Evolutionary conservation across 2,329 filamentous ascomycete genomes (phyloP), one percentile per base, ranked within the genome.

Genomic region (Aspergillus glaucus): DNA sequence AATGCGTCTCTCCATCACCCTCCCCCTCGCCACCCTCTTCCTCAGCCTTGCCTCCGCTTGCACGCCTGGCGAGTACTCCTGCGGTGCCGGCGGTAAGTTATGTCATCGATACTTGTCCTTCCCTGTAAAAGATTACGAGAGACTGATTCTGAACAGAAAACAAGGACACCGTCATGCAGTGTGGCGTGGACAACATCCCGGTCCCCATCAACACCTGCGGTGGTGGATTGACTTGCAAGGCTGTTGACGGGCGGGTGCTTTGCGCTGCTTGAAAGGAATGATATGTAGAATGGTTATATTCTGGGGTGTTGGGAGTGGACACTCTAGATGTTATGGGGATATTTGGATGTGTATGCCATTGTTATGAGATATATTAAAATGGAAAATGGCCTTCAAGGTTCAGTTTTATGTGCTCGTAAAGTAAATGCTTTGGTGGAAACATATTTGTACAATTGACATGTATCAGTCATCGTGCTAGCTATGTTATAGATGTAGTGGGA

Each of bases 1-100:
- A 1, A 83, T 87, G 49, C 60, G 59, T 36, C 47, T 28, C 22
- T 36, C 37, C 36, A 36, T 49, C 15, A 26, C 26, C 37, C 6
- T 26, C 12, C 21, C 44, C 6, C 19, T 37, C 21, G 7, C 21
- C 14, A 32, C 30, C 17, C 7, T 45, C 4, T 21, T 40, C 37
- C 4, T 40, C 17, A 2, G 37, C 37, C 17, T 40, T 6, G 37
- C 37, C 17, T 19, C 37, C 14, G 37, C 37, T 40, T 40, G 37
- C 37, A 40, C 15, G 6, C 37, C 15, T 17, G 37, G 37, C 37
- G 15, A 40, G 5, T 40, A 40, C 10, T 40, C 37, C 3, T 40
- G 37, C 10, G 37, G 37, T 6, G 17, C 37, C 7, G 17, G 15
- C 12, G 2, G 37, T 40, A 21, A 22, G 37, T 40, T 10, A 30